These are phyloP conservation scores for Scleroderma bovista DNA, from an alignment of 768 basidiomycete species.

Conservation along the genomic window DNA sequence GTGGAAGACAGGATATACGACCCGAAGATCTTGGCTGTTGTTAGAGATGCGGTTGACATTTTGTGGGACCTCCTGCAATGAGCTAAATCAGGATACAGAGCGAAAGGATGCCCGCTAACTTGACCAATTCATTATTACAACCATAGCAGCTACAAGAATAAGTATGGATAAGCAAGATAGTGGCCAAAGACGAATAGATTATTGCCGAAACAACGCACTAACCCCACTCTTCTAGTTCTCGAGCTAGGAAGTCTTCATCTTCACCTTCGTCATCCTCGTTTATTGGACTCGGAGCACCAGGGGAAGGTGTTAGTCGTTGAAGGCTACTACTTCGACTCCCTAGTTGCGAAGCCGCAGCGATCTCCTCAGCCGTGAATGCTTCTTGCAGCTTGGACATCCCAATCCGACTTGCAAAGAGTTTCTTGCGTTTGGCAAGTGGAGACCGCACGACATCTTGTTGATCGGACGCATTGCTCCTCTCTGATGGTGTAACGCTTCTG, in stretches of 20 bases:
- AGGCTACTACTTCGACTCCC: slow-evolving; percentile 21
- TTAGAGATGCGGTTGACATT: slow-evolving; percentile 45
- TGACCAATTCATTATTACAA: slow-evolving; percentile 12
- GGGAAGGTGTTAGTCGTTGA: slow-evolving; percentile 5
- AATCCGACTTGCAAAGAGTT: slow-evolving; percentile 57
- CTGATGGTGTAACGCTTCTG: slow-evolving; percentile 68
- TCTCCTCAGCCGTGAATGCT: slow-evolving; percentile 51
- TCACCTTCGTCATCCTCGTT: slow-evolving; percentile 49
- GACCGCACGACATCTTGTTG: slow-evolving; percentile 49
- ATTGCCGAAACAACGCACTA: slow-evolving; percentile 28
- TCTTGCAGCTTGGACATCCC: slow-evolving; percentile 68
- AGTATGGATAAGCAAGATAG: slow-evolving; percentile 11
- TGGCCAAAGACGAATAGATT: slow-evolving; percentile 1
- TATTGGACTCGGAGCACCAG: slow-evolving; percentile 20
- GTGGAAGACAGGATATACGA: slow-evolving; percentile 48
- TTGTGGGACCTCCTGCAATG: slow-evolving; percentile 56
- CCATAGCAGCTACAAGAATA: slow-evolving; percentile 11
- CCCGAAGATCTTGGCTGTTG: slow-evolving; percentile 43
- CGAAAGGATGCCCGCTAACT: not conserved
- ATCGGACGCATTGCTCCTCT: slow-evolving; percentile 36
- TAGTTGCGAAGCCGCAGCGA: slow-evolving; percentile 18
- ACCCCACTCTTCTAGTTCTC: slow-evolving; percentile 74
- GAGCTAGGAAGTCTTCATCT: slow-evolving; percentile 78
- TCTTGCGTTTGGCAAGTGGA: slow-evolving; percentile 78
- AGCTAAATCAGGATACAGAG: slow-evolving; percentile 22